Evolutionary conservation across 371 early-diverging fungal genomes (phyloP).

Genomic region (Mucor mucedo): DNA sequence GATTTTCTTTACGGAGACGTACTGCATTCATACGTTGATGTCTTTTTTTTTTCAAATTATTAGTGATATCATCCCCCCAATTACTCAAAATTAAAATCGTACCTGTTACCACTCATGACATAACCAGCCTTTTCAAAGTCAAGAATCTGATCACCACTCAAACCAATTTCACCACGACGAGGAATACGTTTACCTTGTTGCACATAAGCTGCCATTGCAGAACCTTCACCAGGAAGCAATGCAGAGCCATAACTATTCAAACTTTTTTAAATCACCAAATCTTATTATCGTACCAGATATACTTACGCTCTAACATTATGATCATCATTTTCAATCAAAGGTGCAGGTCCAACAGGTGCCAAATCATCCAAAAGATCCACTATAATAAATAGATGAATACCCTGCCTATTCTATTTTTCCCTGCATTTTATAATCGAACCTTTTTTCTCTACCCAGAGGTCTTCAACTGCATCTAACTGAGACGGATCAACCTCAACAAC

Average conservation of each 20-base stretch:
- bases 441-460: slow-evolving; percentile 70
- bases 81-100: slow-evolving; percentile 9
- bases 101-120: slow-evolving; percentile 95
- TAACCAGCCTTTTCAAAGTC: slow-evolving; percentile 88
- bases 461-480: slow-evolving; percentile 52
- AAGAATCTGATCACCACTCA: slow-evolving; percentile 83
- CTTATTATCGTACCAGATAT: slow-evolving; percentile 27
- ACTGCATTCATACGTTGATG: slow-evolving; percentile 96
- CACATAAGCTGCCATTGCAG: slow-evolving; percentile 72
- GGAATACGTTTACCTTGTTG: slow-evolving; percentile 95
- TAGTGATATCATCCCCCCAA: background rate
- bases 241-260: slow-evolving; percentile 76
- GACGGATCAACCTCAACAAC: slow-evolving; percentile 37
- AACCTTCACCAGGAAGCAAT: slow-evolving; percentile 58
- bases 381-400: slow-evolving; percentile 8
- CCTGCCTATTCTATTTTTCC: background rate
- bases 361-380: slow-evolving; percentile 66
- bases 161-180: slow-evolving; percentile 96
- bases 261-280: slow-evolving; percentile 9
- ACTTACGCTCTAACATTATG: slow-evolving; percentile 54
- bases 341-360: slow-evolving; percentile 65
- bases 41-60: slow-evolving; percentile 32
- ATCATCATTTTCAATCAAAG: slow-evolving; percentile 57
- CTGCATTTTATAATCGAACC: slow-evolving; percentile 20
- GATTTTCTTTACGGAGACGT: slow-evolving; percentile 94